Evolutionary conservation across 75 land plant genomes (phyloP).

Genomic region (Cryptomeria japonica): DNA sequence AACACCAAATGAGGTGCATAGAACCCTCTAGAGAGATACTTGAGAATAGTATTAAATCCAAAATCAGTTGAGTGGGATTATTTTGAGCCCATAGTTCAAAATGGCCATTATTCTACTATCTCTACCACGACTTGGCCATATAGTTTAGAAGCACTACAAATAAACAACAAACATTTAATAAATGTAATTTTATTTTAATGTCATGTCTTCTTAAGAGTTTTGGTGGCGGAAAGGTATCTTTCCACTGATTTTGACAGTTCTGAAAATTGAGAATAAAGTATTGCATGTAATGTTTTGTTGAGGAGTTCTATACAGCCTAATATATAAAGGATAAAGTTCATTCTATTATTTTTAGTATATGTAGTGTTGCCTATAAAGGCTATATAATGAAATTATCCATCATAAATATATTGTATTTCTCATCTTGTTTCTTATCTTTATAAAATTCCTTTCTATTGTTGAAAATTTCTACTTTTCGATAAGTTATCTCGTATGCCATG

Average conservation of each 20-base stretch:
- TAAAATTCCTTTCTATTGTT: too few species aligned
- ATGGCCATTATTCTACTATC: background rate
- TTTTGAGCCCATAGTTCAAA: background rate
- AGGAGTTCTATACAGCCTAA: background rate
- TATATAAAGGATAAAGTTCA: background rate
- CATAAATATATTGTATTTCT: too few species aligned
- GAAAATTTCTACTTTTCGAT: background rate
- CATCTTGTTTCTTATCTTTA: background rate
- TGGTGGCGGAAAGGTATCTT: background rate
- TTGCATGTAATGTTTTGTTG: too few species aligned
- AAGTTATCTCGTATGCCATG: background rate
- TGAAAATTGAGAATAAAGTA: too few species aligned
- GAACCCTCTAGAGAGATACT: background rate
- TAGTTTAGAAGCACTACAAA: background rate
- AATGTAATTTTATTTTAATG: background rate
- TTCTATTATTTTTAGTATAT: background rate
- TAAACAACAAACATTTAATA: too few species aligned
- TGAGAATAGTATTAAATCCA: background rate
- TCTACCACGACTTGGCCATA: background rate
- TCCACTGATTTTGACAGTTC: background rate
- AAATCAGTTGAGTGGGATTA: too few species aligned
- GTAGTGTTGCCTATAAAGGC: background rate
- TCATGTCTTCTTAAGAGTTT: background rate
- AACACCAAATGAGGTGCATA: background rate
- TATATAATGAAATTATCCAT: too few species aligned